Percentiles rank a stretch among this genome's conserved stretches.
Conservation (phyloP, 192 early-diverging fungal species). For the Mortierella claussenii region DNA sequence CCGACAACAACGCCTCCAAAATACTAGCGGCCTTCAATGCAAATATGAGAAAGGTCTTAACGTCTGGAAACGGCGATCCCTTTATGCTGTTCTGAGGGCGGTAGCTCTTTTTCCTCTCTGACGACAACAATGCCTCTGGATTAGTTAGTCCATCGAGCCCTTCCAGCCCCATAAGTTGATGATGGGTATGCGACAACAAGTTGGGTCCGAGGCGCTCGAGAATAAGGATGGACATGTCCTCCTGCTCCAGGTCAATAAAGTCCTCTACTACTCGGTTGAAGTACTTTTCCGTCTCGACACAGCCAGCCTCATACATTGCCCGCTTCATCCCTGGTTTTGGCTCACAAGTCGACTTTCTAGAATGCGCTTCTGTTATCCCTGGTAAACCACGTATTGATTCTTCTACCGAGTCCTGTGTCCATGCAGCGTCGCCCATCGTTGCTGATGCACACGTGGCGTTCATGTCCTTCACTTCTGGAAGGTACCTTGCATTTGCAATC, state of each 20-base stretch:
- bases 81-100: too few relatives aligned
- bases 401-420: background rate
- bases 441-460: background rate
- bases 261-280: constrained; percentile 37
- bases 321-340: constrained; percentile 13
- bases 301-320: constrained; percentile 23
- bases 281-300: constrained; percentile 35
- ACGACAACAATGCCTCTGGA: constrained; percentile 3
- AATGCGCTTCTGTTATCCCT: too few relatives aligned
- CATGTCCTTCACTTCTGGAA: background rate
- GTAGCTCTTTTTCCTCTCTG: background rate
- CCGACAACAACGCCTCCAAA: constrained; percentile 16
- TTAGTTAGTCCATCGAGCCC: constrained; percentile 14
- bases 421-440: background rate
- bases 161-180: constrained; percentile 32
- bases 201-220: constrained; percentile 36
- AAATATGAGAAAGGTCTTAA: constrained; percentile 37
- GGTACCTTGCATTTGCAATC: constrained; percentile 21
- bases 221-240: constrained; percentile 41
- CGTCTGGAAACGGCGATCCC: constrained; percentile 46
- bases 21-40: constrained; percentile 37
- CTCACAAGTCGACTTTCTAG: too few relatives aligned
- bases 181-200: constrained; percentile 27
- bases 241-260: constrained; percentile 37
- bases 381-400: too few relatives aligned